Percentiles rank a stretch among this genome's conserved stretches.
These are phyloP conservation scores for Apiotrichum brassicae DNA, from an alignment of 1,284 basidiomycete genomes.

Conservation along the genomic window DNA sequence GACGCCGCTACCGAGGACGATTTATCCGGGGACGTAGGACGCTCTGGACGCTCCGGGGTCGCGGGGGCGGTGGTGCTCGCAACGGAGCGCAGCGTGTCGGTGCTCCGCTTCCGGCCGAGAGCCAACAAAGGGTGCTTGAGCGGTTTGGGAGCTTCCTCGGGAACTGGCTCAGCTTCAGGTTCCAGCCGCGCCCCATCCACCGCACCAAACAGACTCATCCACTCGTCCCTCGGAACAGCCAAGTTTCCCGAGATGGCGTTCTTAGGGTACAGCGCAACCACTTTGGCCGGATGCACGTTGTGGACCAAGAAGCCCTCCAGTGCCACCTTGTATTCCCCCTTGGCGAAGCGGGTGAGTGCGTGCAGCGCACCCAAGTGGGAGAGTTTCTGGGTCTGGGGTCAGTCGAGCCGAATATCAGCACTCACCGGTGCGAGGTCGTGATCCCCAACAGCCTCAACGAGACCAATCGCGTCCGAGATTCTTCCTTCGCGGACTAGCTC, in stretches of 20 bases:
- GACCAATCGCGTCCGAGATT: conserved; percentile 72
- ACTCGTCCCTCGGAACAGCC: conserved; percentile 58
- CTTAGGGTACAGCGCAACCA: conserved; percentile 77
- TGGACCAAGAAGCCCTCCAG: conserved; percentile 82
- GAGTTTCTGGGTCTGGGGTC: conserved; percentile 35
- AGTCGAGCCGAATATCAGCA: background rate
- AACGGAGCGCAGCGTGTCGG: conserved; percentile 27
- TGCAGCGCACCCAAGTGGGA: conserved; percentile 61
- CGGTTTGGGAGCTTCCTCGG: conserved; percentile 1
- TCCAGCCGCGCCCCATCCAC: conserved; percentile 48
- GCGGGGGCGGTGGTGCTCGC: conserved; percentile 1
- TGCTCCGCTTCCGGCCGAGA: conserved; percentile 31
- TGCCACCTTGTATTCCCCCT: conserved; percentile 51
- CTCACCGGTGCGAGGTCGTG: conserved; percentile 62
- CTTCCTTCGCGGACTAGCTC: conserved; percentile 67
- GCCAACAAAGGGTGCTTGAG: conserved; percentile 9
- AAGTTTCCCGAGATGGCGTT: conserved; percentile 72
- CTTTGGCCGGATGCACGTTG: conserved; percentile 87
- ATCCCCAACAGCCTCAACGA: conserved; percentile 63
- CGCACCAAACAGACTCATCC: conserved; percentile 83
- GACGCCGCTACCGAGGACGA: too few relatives aligned
- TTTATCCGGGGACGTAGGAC: background rate
- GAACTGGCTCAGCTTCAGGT: conserved; percentile 10
- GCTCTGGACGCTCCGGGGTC: background rate
- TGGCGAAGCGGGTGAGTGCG: conserved; percentile 69